These are phyloP conservation scores for Zizania palustris DNA, from an alignment of 202 grass and related monocot species.

Conservation along the genomic window DNA sequence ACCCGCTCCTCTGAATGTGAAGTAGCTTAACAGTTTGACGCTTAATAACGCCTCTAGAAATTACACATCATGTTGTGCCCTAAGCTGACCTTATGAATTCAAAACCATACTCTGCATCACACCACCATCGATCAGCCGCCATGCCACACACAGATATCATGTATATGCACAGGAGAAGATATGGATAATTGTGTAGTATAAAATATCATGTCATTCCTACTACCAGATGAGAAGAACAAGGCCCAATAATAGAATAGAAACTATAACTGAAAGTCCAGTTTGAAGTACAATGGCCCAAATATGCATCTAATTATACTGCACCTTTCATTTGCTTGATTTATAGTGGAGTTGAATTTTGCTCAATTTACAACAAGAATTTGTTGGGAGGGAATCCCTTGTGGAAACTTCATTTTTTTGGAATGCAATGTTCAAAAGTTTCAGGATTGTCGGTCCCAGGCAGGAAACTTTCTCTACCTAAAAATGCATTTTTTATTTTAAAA, in stretches of 20 bases:
- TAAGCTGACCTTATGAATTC: slow-evolving; percentile 9
- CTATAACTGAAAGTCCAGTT: background rate
- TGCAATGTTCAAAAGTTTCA: too few species aligned
- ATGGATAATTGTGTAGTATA: background rate
- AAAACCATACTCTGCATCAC: background rate
- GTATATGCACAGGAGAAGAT: background rate
- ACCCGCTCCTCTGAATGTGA: too few species aligned
- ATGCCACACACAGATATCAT: slow-evolving; percentile 31
- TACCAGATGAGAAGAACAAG: background rate
- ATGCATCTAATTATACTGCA: background rate
- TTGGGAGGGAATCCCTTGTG: too few species aligned
- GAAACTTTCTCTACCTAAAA: too few species aligned
- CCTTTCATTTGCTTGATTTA: background rate
- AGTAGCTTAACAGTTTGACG: too few species aligned
- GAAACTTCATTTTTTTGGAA: too few species aligned
- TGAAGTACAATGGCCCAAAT: background rate
- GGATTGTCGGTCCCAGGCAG: too few species aligned
- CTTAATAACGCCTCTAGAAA: background rate
- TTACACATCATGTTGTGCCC: too few species aligned
- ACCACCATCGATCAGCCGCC: background rate
- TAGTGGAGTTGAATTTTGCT: too few species aligned
- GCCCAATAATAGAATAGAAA: background rate
- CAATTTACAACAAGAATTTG: background rate
- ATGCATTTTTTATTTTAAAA: too few species aligned
- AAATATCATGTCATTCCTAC: background rate